phyloP scores from a whole-genome alignment of 1,284 basidiomycete species.

The Leccinum griseonigrum region DNA sequence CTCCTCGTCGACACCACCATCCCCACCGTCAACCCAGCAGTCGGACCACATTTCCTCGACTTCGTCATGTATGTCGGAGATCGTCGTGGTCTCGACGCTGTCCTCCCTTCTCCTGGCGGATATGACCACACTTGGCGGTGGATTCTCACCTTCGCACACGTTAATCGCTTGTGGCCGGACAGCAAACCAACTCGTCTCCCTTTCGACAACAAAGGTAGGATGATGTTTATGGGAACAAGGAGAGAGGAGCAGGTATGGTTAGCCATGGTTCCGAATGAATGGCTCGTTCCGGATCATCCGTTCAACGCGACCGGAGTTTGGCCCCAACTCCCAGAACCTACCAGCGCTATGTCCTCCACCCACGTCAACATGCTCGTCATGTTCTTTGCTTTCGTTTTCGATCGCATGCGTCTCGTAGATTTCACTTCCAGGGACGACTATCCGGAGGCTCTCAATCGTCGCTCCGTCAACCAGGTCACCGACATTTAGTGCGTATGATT shows the following conservation, averaged over 20 bases:
- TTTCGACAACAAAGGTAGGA: neutral
- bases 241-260: neutral
- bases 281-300: neutral
- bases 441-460: neutral
- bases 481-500: neutral
- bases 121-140: neutral
- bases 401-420: neutral
- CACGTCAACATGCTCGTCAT: neutral
- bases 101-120: neutral
- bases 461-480: neutral
- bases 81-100: neutral
- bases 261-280: neutral
- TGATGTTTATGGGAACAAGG: too few species aligned
- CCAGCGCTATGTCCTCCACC: neutral
- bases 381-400: neutral
- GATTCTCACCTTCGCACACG: too few species aligned
- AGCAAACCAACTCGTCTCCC: neutral
- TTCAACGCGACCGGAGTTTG: neutral
- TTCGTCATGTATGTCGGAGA: neutral
- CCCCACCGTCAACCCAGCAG: neutral
- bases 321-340: neutral
- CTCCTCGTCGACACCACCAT: neutral
- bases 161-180: neutral
- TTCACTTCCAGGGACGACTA: neutral
- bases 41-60: constrained; percentile 4